phyloP scores from a whole-genome alignment of 108 stramenopile genomes.

The Asterionellopsis glacialis region DNA sequence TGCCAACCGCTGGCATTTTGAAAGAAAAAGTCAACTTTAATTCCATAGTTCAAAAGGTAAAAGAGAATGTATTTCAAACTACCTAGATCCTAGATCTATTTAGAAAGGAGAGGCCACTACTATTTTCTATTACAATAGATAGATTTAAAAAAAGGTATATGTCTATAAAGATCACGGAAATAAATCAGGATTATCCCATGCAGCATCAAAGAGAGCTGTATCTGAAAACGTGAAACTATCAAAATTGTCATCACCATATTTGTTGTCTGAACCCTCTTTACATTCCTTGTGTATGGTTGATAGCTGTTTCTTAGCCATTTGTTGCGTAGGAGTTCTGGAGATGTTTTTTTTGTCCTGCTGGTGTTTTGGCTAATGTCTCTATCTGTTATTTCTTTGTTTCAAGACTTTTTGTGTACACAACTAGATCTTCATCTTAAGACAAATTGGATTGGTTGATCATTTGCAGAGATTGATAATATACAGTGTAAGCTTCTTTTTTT shows the following conservation, averaged over 20 bases:
- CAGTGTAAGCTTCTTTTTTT: neutral
- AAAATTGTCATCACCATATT: neutral
- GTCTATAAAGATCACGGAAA: conserved; percentile 17
- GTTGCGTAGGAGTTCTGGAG: neutral
- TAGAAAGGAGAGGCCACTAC: neutral
- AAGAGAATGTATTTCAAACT: too few species aligned
- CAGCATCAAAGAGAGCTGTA: conserved; percentile 24
- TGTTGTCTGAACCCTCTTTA: neutral
- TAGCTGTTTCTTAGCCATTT: neutral
- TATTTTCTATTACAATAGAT: too few species aligned
- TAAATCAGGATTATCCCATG: conserved; percentile 23
- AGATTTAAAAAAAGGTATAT: too few species aligned
- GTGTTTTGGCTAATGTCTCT: too few species aligned
- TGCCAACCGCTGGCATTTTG: neutral
- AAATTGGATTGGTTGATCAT: too few species aligned
- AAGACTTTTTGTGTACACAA: too few species aligned
- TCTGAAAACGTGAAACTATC: conserved; percentile 14
- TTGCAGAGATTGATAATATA: too few species aligned
- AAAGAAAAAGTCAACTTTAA: too few species aligned
- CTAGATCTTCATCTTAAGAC: too few species aligned
- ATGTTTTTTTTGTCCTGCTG: too few species aligned
- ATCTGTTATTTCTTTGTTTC: too few species aligned
- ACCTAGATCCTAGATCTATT: neutral
- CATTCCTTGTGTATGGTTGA: neutral
- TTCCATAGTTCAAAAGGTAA: too few species aligned